These are phyloP conservation scores for Ceratocystis alfenasii DNA, from an alignment of 2,329 filamentous ascomycete species.

Conservation along the genomic window DNA sequence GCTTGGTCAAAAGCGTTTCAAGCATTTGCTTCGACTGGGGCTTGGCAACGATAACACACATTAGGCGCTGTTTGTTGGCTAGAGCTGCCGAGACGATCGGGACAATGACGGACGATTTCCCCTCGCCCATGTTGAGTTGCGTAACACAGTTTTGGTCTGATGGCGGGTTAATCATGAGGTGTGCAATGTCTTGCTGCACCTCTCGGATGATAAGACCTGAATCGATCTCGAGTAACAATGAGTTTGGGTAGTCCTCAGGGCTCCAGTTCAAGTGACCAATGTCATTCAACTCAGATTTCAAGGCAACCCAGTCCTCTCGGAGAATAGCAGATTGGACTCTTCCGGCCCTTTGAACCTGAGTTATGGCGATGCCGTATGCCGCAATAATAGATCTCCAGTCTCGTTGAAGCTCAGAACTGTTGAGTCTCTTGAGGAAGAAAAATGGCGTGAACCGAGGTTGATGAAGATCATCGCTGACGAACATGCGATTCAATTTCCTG, in stretches of 20 bases:
- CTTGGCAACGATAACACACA: constrained; percentile 49
- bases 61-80: constrained; percentile 39
- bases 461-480: background rate
- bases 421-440: constrained; percentile 31
- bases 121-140: constrained; percentile 62
- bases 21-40: constrained; percentile 50
- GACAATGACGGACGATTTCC: constrained; percentile 57
- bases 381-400: constrained; percentile 32
- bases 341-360: constrained; percentile 33
- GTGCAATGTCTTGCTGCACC: constrained; percentile 47
- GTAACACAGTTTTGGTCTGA: constrained; percentile 40
- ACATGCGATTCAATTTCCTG: background rate
- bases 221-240: constrained; percentile 53
- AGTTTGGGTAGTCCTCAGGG: constrained; percentile 42
- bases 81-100: constrained; percentile 48
- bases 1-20: constrained; percentile 41
- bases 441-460: constrained; percentile 24
- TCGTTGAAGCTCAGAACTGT: constrained; percentile 26
- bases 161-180: constrained; percentile 39
- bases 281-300: constrained; percentile 37
- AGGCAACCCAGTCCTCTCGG: constrained; percentile 23
- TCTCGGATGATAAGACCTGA: constrained; percentile 48
- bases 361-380: constrained; percentile 33
- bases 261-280: constrained; percentile 46
- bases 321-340: constrained; percentile 29